These are phyloP conservation scores for Hydrangea macrophylla DNA, from an alignment of 148 eudicot species.

Conservation along the genomic window DNA sequence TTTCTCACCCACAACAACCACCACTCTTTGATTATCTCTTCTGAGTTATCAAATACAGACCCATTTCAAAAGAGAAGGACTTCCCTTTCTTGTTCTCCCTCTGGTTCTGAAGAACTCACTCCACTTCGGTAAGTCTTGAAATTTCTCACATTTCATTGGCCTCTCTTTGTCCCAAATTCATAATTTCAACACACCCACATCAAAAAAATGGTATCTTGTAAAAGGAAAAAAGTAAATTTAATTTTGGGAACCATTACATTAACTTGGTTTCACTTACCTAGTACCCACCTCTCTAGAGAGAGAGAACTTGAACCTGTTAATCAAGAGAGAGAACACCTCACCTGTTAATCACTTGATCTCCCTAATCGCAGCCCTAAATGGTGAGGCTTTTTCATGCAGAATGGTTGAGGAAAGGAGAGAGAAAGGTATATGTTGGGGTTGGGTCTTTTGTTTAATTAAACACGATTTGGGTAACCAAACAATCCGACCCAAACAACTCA, in stretches of 20 bases:
- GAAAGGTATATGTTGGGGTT: no score
- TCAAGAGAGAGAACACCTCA: no score
- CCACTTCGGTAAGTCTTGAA: constrained; percentile 12
- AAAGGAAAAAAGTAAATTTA: no score
- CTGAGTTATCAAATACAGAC: background rate
- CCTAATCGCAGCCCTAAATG: no score
- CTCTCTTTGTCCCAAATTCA: background rate
- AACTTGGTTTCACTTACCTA: background rate
- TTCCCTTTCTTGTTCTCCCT: constrained; percentile 26
- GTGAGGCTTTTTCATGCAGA: no score
- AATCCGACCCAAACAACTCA: no score
- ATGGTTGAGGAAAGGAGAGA: no score
- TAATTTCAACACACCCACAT: background rate
- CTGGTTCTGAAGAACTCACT: constrained; percentile 20
- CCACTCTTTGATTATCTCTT: background rate
- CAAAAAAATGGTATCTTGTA: background rate
- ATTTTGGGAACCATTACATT: background rate
- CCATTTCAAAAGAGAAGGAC: constrained; percentile 7
- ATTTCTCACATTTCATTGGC: background rate
- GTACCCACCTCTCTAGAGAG: no score
- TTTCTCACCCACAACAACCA: constrained; percentile 17
- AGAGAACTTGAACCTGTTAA: no score
- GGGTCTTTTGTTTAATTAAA: no score
- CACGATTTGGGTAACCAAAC: no score
- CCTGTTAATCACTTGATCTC: no score